A percentile compares a stretch with the other conserved stretches of the same genome.
These are phyloP conservation scores for Trifolium dubium DNA, from an alignment of 306 rosid genomes.

Conservation along the genomic window DNA sequence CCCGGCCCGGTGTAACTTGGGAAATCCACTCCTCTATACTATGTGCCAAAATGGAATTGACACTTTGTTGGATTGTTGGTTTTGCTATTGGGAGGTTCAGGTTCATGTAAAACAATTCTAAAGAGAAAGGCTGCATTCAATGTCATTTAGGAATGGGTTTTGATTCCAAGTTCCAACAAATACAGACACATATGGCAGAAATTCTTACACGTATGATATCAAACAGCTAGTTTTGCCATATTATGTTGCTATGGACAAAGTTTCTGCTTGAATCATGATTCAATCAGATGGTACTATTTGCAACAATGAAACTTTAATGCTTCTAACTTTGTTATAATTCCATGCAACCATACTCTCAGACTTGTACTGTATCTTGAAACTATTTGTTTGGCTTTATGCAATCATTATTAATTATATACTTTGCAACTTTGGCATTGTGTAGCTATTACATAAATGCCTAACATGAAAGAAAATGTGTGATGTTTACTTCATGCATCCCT, in stretches of 20 bases:
- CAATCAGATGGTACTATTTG: not conserved
- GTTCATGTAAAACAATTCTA: not conserved
- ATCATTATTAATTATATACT: not conserved
- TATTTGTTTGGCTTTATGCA: not conserved
- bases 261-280: constrained; percentile 23
- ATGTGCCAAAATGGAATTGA: too few species aligned
- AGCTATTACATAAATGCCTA: too few species aligned
- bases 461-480: not conserved
- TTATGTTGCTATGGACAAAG: constrained; percentile 18
- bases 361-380: constrained; percentile 4
- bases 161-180: not conserved
- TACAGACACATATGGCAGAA: not conserved
- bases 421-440: constrained; percentile 5
- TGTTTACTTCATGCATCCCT: not conserved
- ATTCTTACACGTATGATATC: constrained; percentile 5
- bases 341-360: constrained; percentile 28
- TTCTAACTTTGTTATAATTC: constrained; percentile 2
- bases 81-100: too few species aligned
- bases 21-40: too few species aligned
- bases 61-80: not conserved
- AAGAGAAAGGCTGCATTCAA: not conserved
- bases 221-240: constrained; percentile 13
- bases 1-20: too few species aligned
- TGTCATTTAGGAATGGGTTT: not conserved
- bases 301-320: constrained; percentile 2